Base-by-base conservation (phyloP, 2,329 filamentous ascomycete genomes). In the Lasiodiplodia citricola region DNA sequence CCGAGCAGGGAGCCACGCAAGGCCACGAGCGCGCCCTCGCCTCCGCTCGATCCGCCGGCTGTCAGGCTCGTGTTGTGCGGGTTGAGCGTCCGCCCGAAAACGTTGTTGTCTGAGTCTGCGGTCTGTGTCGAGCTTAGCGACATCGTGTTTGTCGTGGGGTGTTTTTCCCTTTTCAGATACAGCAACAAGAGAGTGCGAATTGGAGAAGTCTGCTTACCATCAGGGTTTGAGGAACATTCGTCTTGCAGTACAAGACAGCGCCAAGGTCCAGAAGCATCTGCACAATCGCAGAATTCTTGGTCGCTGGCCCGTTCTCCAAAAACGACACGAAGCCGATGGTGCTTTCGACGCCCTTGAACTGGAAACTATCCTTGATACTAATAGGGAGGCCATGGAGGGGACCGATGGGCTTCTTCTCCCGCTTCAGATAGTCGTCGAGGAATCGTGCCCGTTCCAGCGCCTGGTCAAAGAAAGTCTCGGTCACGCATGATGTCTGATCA, bases 11-110 rank as follows among this genome's bases (percentile, higher is more conserved):
- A 85, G 13, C 86, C 86, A 14, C 83, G 77, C 28, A 87, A 74
- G 0, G 81, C 87, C 6, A 87, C 63, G 13, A 88, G 75, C 0
- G 87, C 85, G 1, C 86, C 86, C 74, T 89, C 87, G 62, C 87
- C 87, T 41, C 87, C 87, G 4, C 83, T 85, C 2, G 82, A 85
- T 2, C 86, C 87, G 5, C 87, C 87, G 16, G 79, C 72, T 0
- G 84, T 85, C 25, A 88, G 75, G 1, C 76, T 80, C 1, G 80
- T 80, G 73, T 88, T 88, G 73, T 81, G 82, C 0, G 86, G 86
- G 72, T 88, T 88, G 8, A 84, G 78, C 0, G 87, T 88, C 0
- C 78, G 77, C 1, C 85, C 85, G 70, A 84, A 85, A 51, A 87
- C 70, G 71, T 86, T 86, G 68, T 72, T 83, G 58, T 74, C 79